Base-by-base conservation (phyloP, 73 alveolate genomes). In the Stentor coeruleus region DNA sequence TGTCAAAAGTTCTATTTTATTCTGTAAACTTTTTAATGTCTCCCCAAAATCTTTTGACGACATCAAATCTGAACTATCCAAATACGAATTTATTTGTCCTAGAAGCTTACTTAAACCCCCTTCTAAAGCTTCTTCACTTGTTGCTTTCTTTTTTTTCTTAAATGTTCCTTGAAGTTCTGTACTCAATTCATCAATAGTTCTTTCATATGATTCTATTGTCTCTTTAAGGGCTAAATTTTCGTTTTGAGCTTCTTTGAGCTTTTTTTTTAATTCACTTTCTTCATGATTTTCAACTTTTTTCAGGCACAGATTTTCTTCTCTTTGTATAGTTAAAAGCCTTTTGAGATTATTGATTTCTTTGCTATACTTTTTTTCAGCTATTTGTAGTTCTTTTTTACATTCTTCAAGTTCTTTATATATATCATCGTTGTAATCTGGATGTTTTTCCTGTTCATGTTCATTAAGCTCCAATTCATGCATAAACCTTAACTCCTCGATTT, bases 141-240 rank as follows among this genome's bases (percentile, higher is more conserved):
- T 66, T 40, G 37, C n/a, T 15, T 31, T 66, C 33, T 20, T 20
- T 33, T 66, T 66, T 66, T 31, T 66, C 37, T 40, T 66, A 31
- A 66, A 66, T 20, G 79, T 26, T 26, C 15, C 79, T 33, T 20
- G 39, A 26, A 66, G 79, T 2, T 66, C 79, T 66, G 26, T 66
- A 40, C 79, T 66, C 14, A 66, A 33, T 28, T 66, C 79, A 66
- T 66, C 79, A 66, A 66, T 66, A 66, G 37, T 66, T 31, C 39
- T 66, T 2, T 66, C 49, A 20, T 66, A 31, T 40, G n/a, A 37
- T 66, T 66, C 79, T 1, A 66, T 11, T 1, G n/a, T 20, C 36
- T 66, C 79, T 33, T 11, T 0, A 20, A 66, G 37, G 11, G n/a
- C 33, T 66, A 28, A 26, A 66, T 66, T 66, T 66, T 66, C 79